A percentile compares a stretch with the other conserved stretches of the same genome.
These are phyloP conservation scores for Henningerozyma blattae DNA, from an alignment of 805 yeast species.

Conservation along the genomic window DNA sequence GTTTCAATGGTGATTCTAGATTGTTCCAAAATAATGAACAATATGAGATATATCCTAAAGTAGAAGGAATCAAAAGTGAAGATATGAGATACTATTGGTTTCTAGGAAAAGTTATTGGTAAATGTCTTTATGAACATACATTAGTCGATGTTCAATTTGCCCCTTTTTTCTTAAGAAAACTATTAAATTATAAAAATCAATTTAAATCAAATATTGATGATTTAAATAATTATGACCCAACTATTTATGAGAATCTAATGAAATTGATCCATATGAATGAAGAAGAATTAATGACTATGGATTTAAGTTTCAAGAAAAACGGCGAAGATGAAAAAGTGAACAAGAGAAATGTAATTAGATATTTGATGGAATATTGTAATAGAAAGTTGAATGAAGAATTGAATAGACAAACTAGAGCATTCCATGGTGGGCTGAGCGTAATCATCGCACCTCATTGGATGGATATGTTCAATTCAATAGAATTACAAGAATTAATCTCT, in stretches of 20 bases:
- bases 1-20: constrained; percentile 34
- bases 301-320: constrained; percentile 54
- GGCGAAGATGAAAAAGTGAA: constrained; percentile 52
- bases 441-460: constrained; percentile 69
- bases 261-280: constrained; percentile 45
- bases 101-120: constrained; percentile 76
- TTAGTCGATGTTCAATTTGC: constrained; percentile 78
- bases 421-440: constrained; percentile 52
- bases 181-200: constrained; percentile 32
- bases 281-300: constrained; percentile 41
- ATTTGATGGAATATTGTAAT: constrained; percentile 65
- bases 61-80: constrained; percentile 10
- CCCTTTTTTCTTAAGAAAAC: constrained; percentile 66
- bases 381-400: constrained; percentile 59
- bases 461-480: constrained; percentile 72
- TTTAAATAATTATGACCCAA: constrained; percentile 54
- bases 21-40: constrained; percentile 33
- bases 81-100: constrained; percentile 36
- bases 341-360: constrained; percentile 50
- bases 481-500: constrained; percentile 72
- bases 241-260: constrained; percentile 50
- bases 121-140: constrained; percentile 75
- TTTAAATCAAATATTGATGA: constrained; percentile 57
- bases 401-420: constrained; percentile 48
- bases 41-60: constrained; percentile 57